A percentile compares a stretch with the other conserved stretches of the same genome.
Conservation (phyloP, 176 grass and related monocot genomes). For the Paspalum notatum region DNA sequence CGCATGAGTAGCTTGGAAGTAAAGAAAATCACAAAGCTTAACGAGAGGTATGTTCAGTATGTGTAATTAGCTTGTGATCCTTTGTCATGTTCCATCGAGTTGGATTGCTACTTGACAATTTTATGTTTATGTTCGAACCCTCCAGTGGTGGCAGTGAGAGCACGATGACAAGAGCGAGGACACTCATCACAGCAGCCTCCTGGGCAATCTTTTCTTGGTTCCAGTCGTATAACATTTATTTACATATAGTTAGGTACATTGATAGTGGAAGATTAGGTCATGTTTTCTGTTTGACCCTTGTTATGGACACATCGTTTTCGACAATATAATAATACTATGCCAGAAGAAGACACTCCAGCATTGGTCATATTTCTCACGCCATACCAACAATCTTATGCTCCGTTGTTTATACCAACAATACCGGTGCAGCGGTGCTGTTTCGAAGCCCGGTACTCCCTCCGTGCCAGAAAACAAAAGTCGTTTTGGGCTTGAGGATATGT, state of each 20-base stretch:
- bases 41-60: slow-evolving; percentile 83
- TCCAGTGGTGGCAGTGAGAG: slow-evolving; percentile 83
- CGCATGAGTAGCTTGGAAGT: slow-evolving; percentile 94
- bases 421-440: no score
- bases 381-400: no score
- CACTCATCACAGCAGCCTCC: slow-evolving; percentile 1
- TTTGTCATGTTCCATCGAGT: slow-evolving; percentile 1
- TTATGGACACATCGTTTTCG: slow-evolving; percentile 46
- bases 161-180: slow-evolving; percentile 60
- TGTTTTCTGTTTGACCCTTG: slow-evolving; percentile 41
- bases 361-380: slow-evolving; percentile 34
- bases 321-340: slow-evolving; percentile 22
- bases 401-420: no score
- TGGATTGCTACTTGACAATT: neutral
- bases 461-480: no score
- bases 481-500: no score
- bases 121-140: neutral
- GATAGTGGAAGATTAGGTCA: slow-evolving; percentile 28
- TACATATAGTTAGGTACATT: slow-evolving; percentile 40
- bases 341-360: slow-evolving; percentile 21
- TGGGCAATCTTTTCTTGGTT: no score
- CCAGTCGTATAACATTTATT: neutral
- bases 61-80: slow-evolving; percentile 4
- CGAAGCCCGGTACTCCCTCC: no score
- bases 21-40: slow-evolving; percentile 90